These are phyloP conservation scores for Laburnicola sp. DNA, from an alignment of 2,329 filamentous ascomycete genomes.

Conservation along the genomic window DNA sequence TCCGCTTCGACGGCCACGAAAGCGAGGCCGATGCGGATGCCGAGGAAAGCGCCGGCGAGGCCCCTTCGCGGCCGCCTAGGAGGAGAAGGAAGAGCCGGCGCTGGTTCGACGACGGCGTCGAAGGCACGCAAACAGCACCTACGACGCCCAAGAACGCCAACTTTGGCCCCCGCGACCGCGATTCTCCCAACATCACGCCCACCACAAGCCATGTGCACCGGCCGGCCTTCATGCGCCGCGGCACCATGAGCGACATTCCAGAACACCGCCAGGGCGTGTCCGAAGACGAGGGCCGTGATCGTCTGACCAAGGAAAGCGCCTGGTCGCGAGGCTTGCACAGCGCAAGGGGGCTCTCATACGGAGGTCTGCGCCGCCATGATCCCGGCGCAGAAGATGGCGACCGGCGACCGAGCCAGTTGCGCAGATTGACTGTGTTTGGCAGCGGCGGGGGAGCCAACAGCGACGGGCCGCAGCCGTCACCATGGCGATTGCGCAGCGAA, in stretches of 20 bases:
- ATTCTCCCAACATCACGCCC: constrained; percentile 40
- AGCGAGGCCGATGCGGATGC: constrained; percentile 78
- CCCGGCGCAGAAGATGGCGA: constrained; percentile 39
- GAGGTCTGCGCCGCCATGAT: constrained; percentile 41
- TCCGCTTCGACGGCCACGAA: constrained; percentile 59
- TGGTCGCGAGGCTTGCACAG: constrained; percentile 53
- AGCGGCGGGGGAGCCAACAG: constrained; percentile 41
- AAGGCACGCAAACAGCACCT: constrained; percentile 65
- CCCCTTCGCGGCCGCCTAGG: constrained; percentile 44
- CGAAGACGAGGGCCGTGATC: constrained; percentile 55
- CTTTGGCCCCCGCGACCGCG: constrained; percentile 54
- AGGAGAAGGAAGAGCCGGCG: constrained; percentile 67
- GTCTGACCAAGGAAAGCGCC: constrained; percentile 50
- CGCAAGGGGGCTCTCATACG: constrained; percentile 53
- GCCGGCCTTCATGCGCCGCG: constrained; percentile 57
- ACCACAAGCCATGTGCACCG: constrained; percentile 30
- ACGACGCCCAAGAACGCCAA: constrained; percentile 64
- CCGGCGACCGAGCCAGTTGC: constrained; percentile 49
- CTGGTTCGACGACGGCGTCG: constrained; percentile 53
- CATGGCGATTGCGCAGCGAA: constrained; percentile 51
- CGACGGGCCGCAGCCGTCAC: constrained; percentile 45
- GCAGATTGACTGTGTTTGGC: constrained; percentile 53
- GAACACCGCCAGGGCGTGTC: constrained; percentile 54
- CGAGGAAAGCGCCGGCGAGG: constrained; percentile 83
- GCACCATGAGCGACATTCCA: constrained; percentile 54